Evolutionary conservation across 768 basidiomycete species (phyloP), one percentile per base, ranked within the genome.

Genomic region (Boletus huronensis): DNA sequence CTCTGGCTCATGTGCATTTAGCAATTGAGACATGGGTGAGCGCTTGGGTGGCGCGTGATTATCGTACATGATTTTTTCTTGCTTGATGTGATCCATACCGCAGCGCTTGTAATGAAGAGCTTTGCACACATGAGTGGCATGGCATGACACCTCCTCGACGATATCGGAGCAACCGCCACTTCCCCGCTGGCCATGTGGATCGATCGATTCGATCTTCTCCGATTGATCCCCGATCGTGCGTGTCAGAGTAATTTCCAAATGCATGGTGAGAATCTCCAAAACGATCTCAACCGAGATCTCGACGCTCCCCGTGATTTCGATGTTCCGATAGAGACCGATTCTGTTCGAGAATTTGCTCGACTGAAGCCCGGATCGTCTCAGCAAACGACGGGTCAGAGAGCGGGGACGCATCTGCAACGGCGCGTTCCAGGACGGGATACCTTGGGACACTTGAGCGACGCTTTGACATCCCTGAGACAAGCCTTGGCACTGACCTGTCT

Each of bases 381-480:
- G 74, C 58, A 62, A 84, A 81, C 13, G 72, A 58, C 13, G 71
- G 62, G 55, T 84, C 80, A n/a, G 77, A 75, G 29, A 83, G 72
- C 48, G 77, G 70, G 48, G 74, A 75, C 5, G 77, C 70, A 40
- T 80, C 81, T 31, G 72, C 73, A 3, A 82, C 79, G 11, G 84
- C 83, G 17, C 84, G 82, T 57, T 87, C 84, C 28, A 87, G 77
- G 26, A 86, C 72, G 17, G 85, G 85, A 67, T 82, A 87, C 54
- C 87, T 87, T 50, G 26, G 36, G 44, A 34, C 42, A 44, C 10
- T 21, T 36, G 19, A 50, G 23, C 6, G 5, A 29, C 40, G 13
- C 19, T 2, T 6, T 17, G n/a, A n/a, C 26, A 28, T 11, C 17
- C 10, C 3, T 5, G 19, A 34, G 10, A 19, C 31, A 13, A 6